A percentile compares a stretch with the other conserved stretches of the same genome.
These are phyloP conservation scores for Tripidium arundinaceum DNA, from an alignment of 202 grass and related monocot genomes.

Conservation along the genomic window DNA sequence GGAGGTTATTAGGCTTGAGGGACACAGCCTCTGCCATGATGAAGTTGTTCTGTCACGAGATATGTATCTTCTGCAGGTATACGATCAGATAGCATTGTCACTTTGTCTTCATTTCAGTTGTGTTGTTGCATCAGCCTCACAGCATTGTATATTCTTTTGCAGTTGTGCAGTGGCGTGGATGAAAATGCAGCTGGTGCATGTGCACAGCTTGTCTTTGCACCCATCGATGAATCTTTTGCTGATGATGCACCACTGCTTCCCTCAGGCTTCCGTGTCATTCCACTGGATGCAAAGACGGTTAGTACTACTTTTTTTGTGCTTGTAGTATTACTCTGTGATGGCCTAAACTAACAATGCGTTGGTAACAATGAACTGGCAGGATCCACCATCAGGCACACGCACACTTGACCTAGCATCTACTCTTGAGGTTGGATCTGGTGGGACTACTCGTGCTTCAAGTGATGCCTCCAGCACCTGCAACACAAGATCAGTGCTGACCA, in stretches of 20 bases:
- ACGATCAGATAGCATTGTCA: not conserved
- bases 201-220: conserved; percentile 91
- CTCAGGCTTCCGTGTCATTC: conserved; percentile 92
- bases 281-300: conserved; percentile 78
- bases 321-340: too few relatives aligned
- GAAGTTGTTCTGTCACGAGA: conserved; percentile 81
- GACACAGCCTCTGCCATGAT: conserved; percentile 81
- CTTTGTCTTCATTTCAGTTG: not conserved
- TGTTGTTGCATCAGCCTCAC: conserved; percentile 8
- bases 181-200: conserved; percentile 83
- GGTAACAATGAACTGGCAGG: too few relatives aligned
- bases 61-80: conserved; percentile 87
- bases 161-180: conserved; percentile 88
- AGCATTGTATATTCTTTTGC: not conserved
- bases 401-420: too few relatives aligned
- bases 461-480: too few relatives aligned
- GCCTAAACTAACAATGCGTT: too few relatives aligned
- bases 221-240: conserved; percentile 94
- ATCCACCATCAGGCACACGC: too few relatives aligned
- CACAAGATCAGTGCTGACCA: too few relatives aligned
- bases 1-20: conserved; percentile 91
- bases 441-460: too few relatives aligned
- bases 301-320: not conserved
- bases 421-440: too few relatives aligned
- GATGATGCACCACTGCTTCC: conserved; percentile 84